Base-by-base conservation (phyloP, 2,329 filamentous ascomycete species). In the Bertia moriformis region DNA sequence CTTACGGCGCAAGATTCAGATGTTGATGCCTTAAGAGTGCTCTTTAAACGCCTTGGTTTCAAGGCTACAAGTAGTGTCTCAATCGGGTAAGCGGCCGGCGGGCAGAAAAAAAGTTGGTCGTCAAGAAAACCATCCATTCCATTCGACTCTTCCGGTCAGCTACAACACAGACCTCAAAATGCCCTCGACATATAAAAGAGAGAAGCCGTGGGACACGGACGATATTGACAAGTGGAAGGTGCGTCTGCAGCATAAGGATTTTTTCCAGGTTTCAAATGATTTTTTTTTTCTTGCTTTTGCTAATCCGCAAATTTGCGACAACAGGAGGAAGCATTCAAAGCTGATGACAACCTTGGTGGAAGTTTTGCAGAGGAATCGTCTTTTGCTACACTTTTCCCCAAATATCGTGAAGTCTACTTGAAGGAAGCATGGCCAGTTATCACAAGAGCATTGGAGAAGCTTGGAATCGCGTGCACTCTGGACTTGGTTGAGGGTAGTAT, bases 401-500 rank as follows among this genome's bases (percentile, higher is more conserved):
- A 94, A 62, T 98, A 98, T 61, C 81, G 91, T 52, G 91, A 98
- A 69, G 73, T 85, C 38, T 95, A 96, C 53, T 67, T 98, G 41
- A 87, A 84, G 54, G 85, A 93, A 56, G 81, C 82, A 14, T 35
- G 50, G 32, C 32, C 32, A 15, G 15, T 17, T 7, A 18, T 98
- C 42, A 96, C 87, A 19, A 80, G 82, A 51, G 71, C 84, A 1
- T 76, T 98, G 43, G 84, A 93, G 52, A 93, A 91, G 60, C 67
- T 73, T 41, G 87, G 88, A 47, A 86, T 98, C 37, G 85, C 83
- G 33, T 95, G 89, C 55, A 88, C 83, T 5, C 75, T 98, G 18
- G 89, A 98, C 65, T 69, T 98, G 57, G 83, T 96, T 3, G 88
- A 96, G 58, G 91, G 91, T 54, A 86, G 78, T 56, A 96, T 96